phyloP scores from a whole-genome alignment of 495 filamentous ascomycete species.

The Tuber microsphaerosporum region DNA sequence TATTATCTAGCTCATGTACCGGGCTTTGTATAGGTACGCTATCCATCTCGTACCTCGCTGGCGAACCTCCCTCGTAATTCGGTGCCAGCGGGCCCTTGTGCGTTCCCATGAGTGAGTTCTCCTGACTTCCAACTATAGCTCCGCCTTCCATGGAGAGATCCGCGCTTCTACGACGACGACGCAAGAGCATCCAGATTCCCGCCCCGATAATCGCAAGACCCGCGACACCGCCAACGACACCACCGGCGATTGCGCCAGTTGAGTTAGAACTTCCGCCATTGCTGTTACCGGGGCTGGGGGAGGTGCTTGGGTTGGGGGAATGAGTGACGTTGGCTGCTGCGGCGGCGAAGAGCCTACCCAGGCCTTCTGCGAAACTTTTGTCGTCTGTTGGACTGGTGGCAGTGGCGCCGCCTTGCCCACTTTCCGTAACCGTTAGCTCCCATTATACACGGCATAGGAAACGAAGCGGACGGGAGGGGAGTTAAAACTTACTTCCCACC shows the following conservation, averaged over 20 bases:
- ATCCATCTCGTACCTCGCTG: background rate
- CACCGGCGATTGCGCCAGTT: slow-evolving; percentile 37
- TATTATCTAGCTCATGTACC: background rate
- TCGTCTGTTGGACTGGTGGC: background rate
- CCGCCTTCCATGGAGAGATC: background rate
- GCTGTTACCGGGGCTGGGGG: too few relatives aligned
- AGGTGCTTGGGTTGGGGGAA: background rate
- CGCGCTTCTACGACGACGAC: slow-evolving; percentile 14
- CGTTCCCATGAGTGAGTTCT: background rate
- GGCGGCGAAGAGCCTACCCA: slow-evolving; percentile 13
- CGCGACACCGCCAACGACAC: slow-evolving; percentile 36
- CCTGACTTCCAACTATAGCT: background rate
- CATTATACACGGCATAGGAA: background rate
- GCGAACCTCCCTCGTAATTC: background rate
- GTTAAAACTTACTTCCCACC: slow-evolving; percentile 21
- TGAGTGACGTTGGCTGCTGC: background rate
- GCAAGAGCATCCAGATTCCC: slow-evolving; percentile 14
- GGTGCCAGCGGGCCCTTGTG: background rate
- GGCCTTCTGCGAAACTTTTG: slow-evolving; percentile 2
- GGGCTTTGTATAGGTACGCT: background rate
- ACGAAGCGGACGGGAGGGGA: background rate
- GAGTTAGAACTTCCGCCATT: slow-evolving; percentile 9
- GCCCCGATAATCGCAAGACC: slow-evolving; percentile 19
- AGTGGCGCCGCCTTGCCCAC: slow-evolving; percentile 14
- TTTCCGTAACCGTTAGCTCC: slow-evolving; percentile 12